phyloP scores from a whole-genome alignment of 2,329 filamentous ascomycete genomes.

The Microsporum canis region DNA sequence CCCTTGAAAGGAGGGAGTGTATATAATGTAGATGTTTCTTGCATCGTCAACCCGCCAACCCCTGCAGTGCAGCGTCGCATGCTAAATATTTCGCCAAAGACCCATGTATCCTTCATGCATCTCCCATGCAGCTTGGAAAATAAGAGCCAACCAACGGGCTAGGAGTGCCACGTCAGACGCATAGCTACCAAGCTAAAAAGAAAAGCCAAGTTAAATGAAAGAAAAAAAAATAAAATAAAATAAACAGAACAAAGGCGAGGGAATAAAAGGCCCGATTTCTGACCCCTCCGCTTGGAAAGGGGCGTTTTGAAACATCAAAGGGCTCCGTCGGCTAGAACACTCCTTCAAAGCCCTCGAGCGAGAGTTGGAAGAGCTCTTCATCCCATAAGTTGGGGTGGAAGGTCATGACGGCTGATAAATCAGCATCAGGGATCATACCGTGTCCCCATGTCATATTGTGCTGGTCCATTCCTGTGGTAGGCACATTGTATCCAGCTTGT shows the following conservation, averaged over 20 bases:
- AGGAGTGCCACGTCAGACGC: not conserved
- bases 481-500: not conserved
- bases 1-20: not conserved
- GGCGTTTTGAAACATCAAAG: not conserved
- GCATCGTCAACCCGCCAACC: not conserved
- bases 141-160: not conserved
- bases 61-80: not conserved
- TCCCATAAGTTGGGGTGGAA: constrained; percentile 13
- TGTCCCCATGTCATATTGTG: constrained; percentile 4
- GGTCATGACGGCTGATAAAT: constrained; percentile 8
- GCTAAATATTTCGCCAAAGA: not conserved
- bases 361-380: constrained; percentile 7
- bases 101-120: not conserved
- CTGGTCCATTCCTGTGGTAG: not conserved
- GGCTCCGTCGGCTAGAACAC: not conserved
- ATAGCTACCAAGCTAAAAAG: not conserved
- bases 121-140: not conserved
- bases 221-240: not conserved
- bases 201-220: not conserved
- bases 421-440: constrained; percentile 1
- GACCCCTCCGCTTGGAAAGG: not conserved
- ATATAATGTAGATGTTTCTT: not conserved
- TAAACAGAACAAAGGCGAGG: not conserved
- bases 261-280: not conserved
- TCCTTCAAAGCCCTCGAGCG: not conserved